Percentiles rank a stretch among this genome's conserved stretches.
phyloP scores from a whole-genome alignment of 202 grass and related monocot species.

The Carex arenaria region DNA sequence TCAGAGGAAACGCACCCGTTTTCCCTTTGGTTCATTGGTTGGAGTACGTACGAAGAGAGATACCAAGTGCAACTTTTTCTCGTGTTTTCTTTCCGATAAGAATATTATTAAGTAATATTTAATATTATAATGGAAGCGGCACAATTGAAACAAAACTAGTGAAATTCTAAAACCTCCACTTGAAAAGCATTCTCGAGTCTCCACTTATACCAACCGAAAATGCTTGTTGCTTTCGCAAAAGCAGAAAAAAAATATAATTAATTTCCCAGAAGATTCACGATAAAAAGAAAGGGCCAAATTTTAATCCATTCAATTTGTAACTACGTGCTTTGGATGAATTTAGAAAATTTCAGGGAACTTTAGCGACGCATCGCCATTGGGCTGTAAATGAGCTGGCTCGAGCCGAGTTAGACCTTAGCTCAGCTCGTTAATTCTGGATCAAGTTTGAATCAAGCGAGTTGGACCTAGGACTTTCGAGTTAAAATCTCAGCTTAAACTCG shows the following conservation, averaged over 20 bases:
- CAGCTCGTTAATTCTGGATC: too few relatives aligned
- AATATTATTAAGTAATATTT: not conserved
- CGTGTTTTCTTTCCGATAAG: not conserved
- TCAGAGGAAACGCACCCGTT: too few relatives aligned
- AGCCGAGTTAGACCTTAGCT: too few relatives aligned
- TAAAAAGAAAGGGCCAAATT: not conserved
- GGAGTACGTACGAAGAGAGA: not conserved
- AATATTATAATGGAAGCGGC: not conserved
- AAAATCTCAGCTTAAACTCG: too few relatives aligned
- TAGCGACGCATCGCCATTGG: not conserved
- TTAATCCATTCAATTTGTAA: not conserved
- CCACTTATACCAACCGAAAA: constrained; percentile 5
- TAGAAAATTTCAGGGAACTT: too few relatives aligned
- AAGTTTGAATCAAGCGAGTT: too few relatives aligned
- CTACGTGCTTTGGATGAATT: not conserved
- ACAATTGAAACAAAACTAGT: not conserved
- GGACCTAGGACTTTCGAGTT: too few relatives aligned
- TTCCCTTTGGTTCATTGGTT: not conserved
- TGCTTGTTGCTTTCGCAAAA: not conserved
- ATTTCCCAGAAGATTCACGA: not conserved
- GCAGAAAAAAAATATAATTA: not conserved
- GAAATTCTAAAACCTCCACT: not conserved
- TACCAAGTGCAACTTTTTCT: constrained; percentile 5
- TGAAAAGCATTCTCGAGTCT: not conserved
- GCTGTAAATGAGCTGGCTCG: too few relatives aligned